Evolutionary conservation across 2,329 filamentous ascomycete species (phyloP).

Genomic region (Sporothrix pseudoabietina): DNA sequence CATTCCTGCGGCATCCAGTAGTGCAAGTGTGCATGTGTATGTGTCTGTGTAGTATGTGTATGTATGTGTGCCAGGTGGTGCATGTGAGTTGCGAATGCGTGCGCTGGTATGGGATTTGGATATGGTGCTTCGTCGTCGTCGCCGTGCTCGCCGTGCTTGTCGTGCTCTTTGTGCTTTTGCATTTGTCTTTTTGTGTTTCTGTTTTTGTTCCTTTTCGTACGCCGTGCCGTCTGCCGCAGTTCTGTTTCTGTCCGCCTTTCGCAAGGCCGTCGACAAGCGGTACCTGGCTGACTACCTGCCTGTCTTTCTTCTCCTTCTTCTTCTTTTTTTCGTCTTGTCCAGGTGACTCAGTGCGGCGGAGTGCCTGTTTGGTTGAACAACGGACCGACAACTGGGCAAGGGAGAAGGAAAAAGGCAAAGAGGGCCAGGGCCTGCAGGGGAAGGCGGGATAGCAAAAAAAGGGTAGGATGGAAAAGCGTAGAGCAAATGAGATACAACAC

Average conservation of each 20-base stretch:
- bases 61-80: conserved; percentile 5
- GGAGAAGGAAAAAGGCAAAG: background rate
- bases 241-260: background rate
- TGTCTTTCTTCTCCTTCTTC: background rate
- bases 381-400: background rate
- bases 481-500: background rate
- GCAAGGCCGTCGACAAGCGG: conserved; percentile 13
- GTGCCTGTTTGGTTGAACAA: conserved; percentile 10
- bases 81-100: background rate
- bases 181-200: background rate
- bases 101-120: background rate
- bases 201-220: background rate
- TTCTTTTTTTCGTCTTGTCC: background rate
- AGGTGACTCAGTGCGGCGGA: conserved; percentile 19
- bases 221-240: conserved; percentile 14
- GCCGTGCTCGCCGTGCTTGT: background rate
- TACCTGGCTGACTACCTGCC: background rate
- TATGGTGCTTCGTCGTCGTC: background rate
- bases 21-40: conserved; percentile 9
- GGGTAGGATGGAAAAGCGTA: background rate
- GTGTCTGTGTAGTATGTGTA: background rate
- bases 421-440: background rate
- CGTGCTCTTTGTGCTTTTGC: background rate
- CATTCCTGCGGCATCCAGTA: conserved; percentile 20
- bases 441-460: background rate